Conservation (phyloP, 805 yeast genomes). For the Saccharomyces mikatae region DNA sequence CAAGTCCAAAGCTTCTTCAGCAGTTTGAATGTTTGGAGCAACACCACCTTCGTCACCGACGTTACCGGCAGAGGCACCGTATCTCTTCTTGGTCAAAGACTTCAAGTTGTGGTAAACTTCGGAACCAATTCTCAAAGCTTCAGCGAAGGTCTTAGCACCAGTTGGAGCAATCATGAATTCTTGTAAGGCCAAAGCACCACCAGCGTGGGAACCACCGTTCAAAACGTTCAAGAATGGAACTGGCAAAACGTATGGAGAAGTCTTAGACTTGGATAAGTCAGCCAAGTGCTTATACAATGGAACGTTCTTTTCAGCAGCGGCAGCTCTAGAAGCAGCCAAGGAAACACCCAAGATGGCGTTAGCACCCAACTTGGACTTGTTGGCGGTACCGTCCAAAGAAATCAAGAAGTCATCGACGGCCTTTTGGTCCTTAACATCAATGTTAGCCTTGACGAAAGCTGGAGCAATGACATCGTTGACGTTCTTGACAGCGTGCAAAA, state of each 20-base stretch:
- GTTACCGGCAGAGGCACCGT: conserved; percentile 91
- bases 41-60: conserved; percentile 99
- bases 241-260: conserved; percentile 78
- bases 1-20: conserved; percentile 87
- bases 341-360: conserved; percentile 93
- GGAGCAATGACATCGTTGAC: conserved; percentile 87
- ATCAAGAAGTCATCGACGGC: conserved; percentile 71
- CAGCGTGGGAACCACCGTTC: conserved; percentile 96
- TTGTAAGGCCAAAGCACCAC: conserved; percentile 93
- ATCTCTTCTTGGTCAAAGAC: conserved; percentile 70
- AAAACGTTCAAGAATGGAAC: conserved; percentile 93
- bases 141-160: conserved; percentile 74
- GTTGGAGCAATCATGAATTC: conserved; percentile 94
- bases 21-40: conserved; percentile 83
- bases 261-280: conserved; percentile 48
- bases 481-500: conserved; percentile 81
- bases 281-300: conserved; percentile 82
- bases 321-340: conserved; percentile 85
- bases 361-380: conserved; percentile 89
- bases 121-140: conserved; percentile 83
- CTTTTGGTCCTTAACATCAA: conserved; percentile 72
- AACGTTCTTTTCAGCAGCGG: conserved; percentile 78
- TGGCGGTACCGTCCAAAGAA: conserved; percentile 82
- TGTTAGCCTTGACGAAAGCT: conserved; percentile 60
- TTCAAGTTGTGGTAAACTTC: conserved; percentile 91